Evolutionary conservation across 2,329 filamentous ascomycete species (phyloP).

Genomic region (Sporothrix luriei): DNA sequence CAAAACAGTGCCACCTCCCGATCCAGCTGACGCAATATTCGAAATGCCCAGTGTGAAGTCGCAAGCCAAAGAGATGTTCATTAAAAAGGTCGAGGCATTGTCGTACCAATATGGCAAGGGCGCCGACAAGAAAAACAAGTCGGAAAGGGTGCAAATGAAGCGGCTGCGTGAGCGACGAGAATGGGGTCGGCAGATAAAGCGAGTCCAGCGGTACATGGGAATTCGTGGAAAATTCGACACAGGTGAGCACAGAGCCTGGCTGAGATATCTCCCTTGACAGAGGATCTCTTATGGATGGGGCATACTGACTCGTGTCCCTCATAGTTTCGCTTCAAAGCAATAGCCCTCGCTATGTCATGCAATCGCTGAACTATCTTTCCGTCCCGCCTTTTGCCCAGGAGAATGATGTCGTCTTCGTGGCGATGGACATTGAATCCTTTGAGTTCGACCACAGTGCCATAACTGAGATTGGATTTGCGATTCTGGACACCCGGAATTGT

Average conservation of each 20-base stretch:
- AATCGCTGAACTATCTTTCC: background rate
- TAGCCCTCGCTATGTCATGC: conserved; percentile 16
- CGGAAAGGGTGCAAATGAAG: conserved; percentile 38
- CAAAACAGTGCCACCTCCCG: conserved; percentile 27
- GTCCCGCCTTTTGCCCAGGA: conserved; percentile 45
- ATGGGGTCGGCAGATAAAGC: conserved; percentile 45
- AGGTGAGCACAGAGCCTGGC: background rate
- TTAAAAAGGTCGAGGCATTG: conserved; percentile 28
- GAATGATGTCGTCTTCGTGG: conserved; percentile 68
- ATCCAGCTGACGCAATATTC: conserved; percentile 23
- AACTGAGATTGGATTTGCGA: conserved; percentile 84
- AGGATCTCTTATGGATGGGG: background rate
- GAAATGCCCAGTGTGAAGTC: background rate
- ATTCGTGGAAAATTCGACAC: conserved; percentile 50
- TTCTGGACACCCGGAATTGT: conserved; percentile 69
- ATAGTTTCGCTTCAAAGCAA: background rate
- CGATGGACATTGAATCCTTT: conserved; percentile 80
- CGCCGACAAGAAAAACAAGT: conserved; percentile 47
- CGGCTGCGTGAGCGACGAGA: background rate
- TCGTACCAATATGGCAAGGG: conserved; percentile 14
- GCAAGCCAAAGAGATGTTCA: background rate
- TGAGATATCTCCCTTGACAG: background rate
- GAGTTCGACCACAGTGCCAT: conserved; percentile 68
- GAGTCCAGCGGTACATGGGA: conserved; percentile 71
- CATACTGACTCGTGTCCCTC: background rate